These are phyloP conservation scores for Lanmaoa rubissima DNA, from an alignment of 768 basidiomycete species.

Conservation along the genomic window DNA sequence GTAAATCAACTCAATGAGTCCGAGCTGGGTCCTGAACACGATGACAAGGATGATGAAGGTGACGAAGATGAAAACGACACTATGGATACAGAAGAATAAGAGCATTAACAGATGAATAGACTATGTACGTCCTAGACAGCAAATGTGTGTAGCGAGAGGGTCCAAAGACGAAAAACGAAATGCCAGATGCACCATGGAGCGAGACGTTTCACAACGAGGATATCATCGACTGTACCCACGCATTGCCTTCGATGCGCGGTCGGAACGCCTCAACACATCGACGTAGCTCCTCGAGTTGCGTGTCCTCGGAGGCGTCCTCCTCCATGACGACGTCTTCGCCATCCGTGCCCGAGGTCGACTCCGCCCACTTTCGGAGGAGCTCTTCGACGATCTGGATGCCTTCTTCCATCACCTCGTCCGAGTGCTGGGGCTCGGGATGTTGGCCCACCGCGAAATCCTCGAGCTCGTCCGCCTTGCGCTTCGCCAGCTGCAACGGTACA, in stretches of 20 bases:
- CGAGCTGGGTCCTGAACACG: constrained; percentile 1
- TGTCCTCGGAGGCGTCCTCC: constrained; percentile 44
- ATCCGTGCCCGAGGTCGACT: constrained; percentile 33
- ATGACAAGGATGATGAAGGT: constrained; percentile 2
- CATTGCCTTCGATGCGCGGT: constrained; percentile 70
- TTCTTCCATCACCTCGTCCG: constrained; percentile 64
- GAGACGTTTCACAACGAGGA: constrained; percentile 32
- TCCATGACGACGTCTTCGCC: constrained; percentile 51
- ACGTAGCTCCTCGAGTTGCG: constrained; percentile 48
- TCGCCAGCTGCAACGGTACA: constrained; percentile 61
- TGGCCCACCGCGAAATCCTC: constrained; percentile 70
- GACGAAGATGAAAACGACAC: constrained; percentile 7
- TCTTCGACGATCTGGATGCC: constrained; percentile 81
- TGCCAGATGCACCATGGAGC: background rate
- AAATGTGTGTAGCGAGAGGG: background rate
- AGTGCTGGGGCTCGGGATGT: constrained; percentile 42
- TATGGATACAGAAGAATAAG: constrained; percentile 11
- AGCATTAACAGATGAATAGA: constrained; percentile 9
- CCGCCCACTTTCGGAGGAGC: constrained; percentile 68
- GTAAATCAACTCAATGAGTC: background rate
- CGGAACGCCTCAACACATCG: constrained; percentile 63
- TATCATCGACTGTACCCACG: constrained; percentile 71
- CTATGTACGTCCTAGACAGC: constrained; percentile 14
- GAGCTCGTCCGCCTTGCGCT: constrained; percentile 86
- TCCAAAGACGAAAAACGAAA: background rate